Percentiles rank a stretch among this genome's conserved stretches.
Evolutionary conservation across 2,329 filamentous ascomycete genomes (phyloP).

Genomic region (Emericellopsis atlantica): DNA sequence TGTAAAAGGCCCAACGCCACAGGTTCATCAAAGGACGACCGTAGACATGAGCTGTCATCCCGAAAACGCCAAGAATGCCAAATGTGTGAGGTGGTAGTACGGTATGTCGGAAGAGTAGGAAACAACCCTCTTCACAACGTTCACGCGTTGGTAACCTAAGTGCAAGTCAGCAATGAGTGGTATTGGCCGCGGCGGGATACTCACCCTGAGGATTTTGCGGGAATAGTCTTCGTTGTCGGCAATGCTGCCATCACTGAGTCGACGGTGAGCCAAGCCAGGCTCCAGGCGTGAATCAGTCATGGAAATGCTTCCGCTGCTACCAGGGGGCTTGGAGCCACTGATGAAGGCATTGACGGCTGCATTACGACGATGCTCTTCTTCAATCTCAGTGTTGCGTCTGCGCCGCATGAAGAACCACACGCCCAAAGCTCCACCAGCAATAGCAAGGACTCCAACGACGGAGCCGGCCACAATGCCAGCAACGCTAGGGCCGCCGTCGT

Average conservation of each 20-base stretch:
- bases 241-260: conserved; percentile 90
- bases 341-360: conserved; percentile 69
- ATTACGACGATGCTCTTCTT: conserved; percentile 75
- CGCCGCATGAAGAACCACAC: conserved; percentile 64
- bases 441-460: conserved; percentile 66
- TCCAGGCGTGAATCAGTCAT: conserved; percentile 78
- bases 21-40: conserved; percentile 19
- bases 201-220: conserved; percentile 84
- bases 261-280: conserved; percentile 68
- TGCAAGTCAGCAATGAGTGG: not conserved
- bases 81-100: conserved; percentile 9
- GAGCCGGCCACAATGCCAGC: conserved; percentile 78
- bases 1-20: conserved; percentile 22
- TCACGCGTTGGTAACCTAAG: conserved; percentile 50
- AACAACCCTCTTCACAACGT: conserved; percentile 23
- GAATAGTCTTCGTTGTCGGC: conserved; percentile 97
- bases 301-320: conserved; percentile 52
- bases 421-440: conserved; percentile 54
- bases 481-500: conserved; percentile 45
- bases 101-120: not conserved
- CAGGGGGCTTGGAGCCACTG: conserved; percentile 47
- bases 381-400: conserved; percentile 62
- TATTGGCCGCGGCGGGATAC: conserved; percentile 13
- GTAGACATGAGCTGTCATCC: conserved; percentile 24
- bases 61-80: conserved; percentile 30